phyloP scores from a whole-genome alignment of 805 yeast genomes.

The Millerozyma miso region DNA sequence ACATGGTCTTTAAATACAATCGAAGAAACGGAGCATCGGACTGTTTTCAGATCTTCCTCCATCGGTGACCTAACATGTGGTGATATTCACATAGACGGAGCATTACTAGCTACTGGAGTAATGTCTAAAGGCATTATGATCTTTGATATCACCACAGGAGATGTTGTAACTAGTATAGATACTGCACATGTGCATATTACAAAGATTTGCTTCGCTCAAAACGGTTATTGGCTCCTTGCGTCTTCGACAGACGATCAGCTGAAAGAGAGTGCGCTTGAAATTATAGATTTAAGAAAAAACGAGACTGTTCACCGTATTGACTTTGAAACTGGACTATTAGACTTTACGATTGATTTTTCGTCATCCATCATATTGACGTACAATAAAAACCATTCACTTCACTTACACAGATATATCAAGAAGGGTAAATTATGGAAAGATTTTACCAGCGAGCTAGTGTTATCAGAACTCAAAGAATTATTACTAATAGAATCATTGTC shows the following conservation, averaged over 20 bases:
- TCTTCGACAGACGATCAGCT: constrained; percentile 17
- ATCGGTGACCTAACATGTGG: constrained; percentile 15
- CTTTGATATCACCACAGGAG: constrained; percentile 36
- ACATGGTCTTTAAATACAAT: constrained; percentile 16
- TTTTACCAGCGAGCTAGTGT: constrained; percentile 4
- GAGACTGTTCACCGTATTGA: constrained; percentile 22
- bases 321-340: constrained; percentile 14
- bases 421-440: constrained; percentile 35
- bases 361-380: constrained; percentile 26
- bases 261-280: constrained; percentile 22
- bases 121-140: constrained; percentile 29
- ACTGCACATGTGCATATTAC: constrained; percentile 20
- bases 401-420: constrained; percentile 34
- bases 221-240: constrained; percentile 60
- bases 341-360: constrained; percentile 33
- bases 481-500: constrained; percentile 6
- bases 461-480: constrained; percentile 4
- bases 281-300: constrained; percentile 49
- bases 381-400: constrained; percentile 14
- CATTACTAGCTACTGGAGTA: constrained; percentile 38
- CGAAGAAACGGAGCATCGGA: constrained; percentile 2
- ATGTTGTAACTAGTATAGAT: constrained; percentile 18
- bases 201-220: constrained; percentile 49
- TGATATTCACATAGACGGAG: constrained; percentile 48
- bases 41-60: constrained; percentile 8